A percentile compares a stretch with the other conserved stretches of the same genome.
phyloP scores from a whole-genome alignment of 2,329 filamentous ascomycete species.

The Lasiodiplodia hormozganensis region DNA sequence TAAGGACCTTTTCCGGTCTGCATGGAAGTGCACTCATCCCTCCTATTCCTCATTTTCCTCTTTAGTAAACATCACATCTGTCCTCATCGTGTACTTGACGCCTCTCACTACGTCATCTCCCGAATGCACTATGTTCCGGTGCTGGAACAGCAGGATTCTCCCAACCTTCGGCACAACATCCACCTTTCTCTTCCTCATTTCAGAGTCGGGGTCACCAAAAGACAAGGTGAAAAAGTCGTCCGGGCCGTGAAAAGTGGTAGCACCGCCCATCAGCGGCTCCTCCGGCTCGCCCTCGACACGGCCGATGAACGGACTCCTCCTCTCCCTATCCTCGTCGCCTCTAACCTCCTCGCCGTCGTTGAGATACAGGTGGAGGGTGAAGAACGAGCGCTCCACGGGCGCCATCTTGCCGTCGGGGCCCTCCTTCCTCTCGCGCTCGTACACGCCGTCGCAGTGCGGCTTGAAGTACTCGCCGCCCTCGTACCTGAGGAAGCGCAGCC shows the following conservation, averaged over 20 bases:
- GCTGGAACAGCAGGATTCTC: slow-evolving; percentile 64
- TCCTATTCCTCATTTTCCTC: not conserved
- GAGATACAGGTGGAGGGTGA: slow-evolving; percentile 64
- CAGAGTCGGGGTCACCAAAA: slow-evolving; percentile 8
- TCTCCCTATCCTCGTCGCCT: not conserved
- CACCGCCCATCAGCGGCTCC: slow-evolving; percentile 57
- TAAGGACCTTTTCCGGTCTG: not conserved
- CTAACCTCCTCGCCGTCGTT: slow-evolving; percentile 50
- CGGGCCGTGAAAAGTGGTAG: slow-evolving; percentile 58
- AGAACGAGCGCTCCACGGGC: slow-evolving; percentile 56
- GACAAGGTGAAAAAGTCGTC: not conserved
- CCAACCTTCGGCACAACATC: slow-evolving; percentile 60
- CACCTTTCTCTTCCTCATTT: slow-evolving; percentile 41
- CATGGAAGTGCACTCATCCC: not conserved
- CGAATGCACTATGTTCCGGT: slow-evolving; percentile 58
- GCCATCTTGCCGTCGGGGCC: slow-evolving; percentile 54
- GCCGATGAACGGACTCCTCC: slow-evolving; percentile 14
- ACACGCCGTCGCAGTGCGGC: slow-evolving; percentile 72
- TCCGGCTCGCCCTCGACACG: slow-evolving; percentile 34
- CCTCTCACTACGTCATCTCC: slow-evolving; percentile 63
- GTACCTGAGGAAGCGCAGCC: slow-evolving; percentile 79
- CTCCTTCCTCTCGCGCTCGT: slow-evolving; percentile 45
- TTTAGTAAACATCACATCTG: slow-evolving; percentile 61
- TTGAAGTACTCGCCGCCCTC: slow-evolving; percentile 75
- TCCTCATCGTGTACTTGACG: slow-evolving; percentile 62